phyloP scores from a whole-genome alignment of 495 filamentous ascomycete species.

The Aspergillus avenaceus region DNA sequence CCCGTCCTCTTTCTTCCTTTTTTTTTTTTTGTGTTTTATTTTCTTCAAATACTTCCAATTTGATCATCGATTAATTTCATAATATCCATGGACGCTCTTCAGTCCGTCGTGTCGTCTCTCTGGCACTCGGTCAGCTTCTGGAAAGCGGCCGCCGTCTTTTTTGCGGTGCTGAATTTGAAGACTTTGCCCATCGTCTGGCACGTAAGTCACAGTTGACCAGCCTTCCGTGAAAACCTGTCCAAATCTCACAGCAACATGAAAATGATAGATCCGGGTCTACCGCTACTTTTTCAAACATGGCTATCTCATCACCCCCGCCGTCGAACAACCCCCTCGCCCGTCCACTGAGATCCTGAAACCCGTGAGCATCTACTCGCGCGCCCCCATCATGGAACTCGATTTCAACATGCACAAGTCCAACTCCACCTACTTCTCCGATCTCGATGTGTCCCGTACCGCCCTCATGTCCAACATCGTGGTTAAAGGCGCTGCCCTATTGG shows the following conservation, averaged over 20 bases:
- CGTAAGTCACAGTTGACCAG: conserved; percentile 27
- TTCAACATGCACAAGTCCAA: conserved; percentile 86
- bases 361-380: conserved; percentile 42
- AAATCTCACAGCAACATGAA: neutral
- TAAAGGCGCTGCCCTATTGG: conserved; percentile 40
- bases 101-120: conserved; percentile 3
- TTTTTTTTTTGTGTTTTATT: too few species aligned
- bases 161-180: conserved; percentile 51
- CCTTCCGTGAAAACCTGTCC: neutral
- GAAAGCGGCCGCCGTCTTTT: conserved; percentile 38
- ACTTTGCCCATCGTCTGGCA: conserved; percentile 51
- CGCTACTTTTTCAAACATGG: conserved; percentile 22
- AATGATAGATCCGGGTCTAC: conserved; percentile 18
- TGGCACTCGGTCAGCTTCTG: conserved; percentile 28
- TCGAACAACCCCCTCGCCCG: conserved; percentile 10
- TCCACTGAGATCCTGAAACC: conserved; percentile 39
- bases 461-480: conserved; percentile 49
- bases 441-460: conserved; percentile 67
- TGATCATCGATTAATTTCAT: too few species aligned
- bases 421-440: conserved; percentile 78
- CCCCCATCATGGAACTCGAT: conserved; percentile 65
- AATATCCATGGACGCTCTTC: conserved; percentile 15
- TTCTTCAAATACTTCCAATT: too few species aligned
- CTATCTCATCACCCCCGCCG: conserved; percentile 19
- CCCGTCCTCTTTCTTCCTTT: too few species aligned